Percentiles rank a stretch among this genome's conserved stretches.
These are phyloP conservation scores for Salvia sclarea DNA, from an alignment of 305 asterid genomes.

Conservation along the genomic window DNA sequence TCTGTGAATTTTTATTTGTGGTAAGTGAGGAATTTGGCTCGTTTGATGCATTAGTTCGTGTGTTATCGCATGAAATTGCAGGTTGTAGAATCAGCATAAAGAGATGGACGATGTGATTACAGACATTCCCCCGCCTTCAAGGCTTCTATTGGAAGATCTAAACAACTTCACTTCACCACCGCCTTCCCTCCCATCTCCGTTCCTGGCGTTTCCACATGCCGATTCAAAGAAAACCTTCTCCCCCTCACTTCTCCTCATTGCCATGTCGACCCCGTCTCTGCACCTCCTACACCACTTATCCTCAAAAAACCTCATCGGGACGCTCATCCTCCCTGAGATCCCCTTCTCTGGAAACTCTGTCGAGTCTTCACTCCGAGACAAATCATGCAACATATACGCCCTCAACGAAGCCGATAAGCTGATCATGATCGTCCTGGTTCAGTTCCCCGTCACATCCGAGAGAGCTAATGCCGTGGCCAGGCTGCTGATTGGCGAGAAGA, in stretches of 20 bases:
- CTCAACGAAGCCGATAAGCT: constrained; percentile 47
- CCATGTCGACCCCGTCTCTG: constrained; percentile 73
- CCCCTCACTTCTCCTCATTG: constrained; percentile 81
- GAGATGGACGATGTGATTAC: constrained; percentile 95
- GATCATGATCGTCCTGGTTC: constrained; percentile 64
- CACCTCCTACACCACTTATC: constrained; percentile 69
- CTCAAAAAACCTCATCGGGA: constrained; percentile 64
- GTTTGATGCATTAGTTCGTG: constrained; percentile 14
- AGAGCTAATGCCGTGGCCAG: constrained; percentile 77
- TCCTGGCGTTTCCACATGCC: constrained; percentile 57
- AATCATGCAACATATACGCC: constrained; percentile 83
- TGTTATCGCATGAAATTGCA: constrained; percentile 34
- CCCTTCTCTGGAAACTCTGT: constrained; percentile 73
- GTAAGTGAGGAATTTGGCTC: neutral
- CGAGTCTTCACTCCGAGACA: constrained; percentile 66
- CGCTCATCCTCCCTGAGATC: constrained; percentile 83
- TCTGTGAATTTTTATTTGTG: neutral
- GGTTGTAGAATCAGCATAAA: constrained; percentile 34
- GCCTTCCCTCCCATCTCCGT: constrained; percentile 76
- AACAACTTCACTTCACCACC: constrained; percentile 86
- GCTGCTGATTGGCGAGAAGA: constrained; percentile 67
- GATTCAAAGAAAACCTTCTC: constrained; percentile 45
- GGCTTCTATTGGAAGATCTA: constrained; percentile 83
- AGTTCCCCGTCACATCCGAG: constrained; percentile 70
- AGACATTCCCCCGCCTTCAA: constrained; percentile 90